Evolutionary conservation across 352 stramenopile genomes (phyloP).

Genomic region (Phytophthora palmivora): DNA sequence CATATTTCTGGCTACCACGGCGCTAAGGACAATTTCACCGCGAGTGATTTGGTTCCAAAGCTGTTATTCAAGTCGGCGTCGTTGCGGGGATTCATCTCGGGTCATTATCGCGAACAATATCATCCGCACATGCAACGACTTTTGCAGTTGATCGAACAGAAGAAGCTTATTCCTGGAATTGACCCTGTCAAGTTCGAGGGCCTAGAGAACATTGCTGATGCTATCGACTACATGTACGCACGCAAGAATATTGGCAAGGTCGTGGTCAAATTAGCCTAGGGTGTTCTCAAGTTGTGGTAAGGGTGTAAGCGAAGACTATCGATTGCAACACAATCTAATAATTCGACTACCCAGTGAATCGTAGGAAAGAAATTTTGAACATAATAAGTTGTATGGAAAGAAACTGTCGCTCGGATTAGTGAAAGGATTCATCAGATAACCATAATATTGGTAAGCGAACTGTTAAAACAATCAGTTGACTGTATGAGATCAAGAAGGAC

Average conservation of each 20-base stretch:
- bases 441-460: too few relatives aligned
- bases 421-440: too few relatives aligned
- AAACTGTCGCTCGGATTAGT: too few relatives aligned
- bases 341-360: too few relatives aligned
- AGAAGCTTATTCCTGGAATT: slow-evolving; percentile 54
- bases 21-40: slow-evolving; percentile 25
- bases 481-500: too few relatives aligned
- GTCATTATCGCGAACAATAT: slow-evolving; percentile 48
- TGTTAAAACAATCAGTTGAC: too few relatives aligned
- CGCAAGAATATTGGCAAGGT: slow-evolving; percentile 84
- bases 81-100: slow-evolving; percentile 53
- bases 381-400: too few relatives aligned
- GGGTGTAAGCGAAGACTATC: too few relatives aligned
- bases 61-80: slow-evolving; percentile 45
- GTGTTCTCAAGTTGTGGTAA: too few relatives aligned
- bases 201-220: slow-evolving; percentile 59
- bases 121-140: slow-evolving; percentile 46
- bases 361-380: too few relatives aligned
- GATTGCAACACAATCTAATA: too few relatives aligned
- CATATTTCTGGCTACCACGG: slow-evolving; percentile 52
- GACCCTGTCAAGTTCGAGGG: slow-evolving; percentile 51
- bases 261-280: slow-evolving; percentile 68
- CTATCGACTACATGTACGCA: slow-evolving; percentile 72
- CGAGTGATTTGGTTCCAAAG: slow-evolving; percentile 28
- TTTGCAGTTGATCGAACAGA: slow-evolving; percentile 49